Percentiles rank a stretch among this genome's conserved stretches.
Conservation (phyloP, 1,139 yeast genomes). For the Nakaseomyces kungkrabaensis region DNA sequence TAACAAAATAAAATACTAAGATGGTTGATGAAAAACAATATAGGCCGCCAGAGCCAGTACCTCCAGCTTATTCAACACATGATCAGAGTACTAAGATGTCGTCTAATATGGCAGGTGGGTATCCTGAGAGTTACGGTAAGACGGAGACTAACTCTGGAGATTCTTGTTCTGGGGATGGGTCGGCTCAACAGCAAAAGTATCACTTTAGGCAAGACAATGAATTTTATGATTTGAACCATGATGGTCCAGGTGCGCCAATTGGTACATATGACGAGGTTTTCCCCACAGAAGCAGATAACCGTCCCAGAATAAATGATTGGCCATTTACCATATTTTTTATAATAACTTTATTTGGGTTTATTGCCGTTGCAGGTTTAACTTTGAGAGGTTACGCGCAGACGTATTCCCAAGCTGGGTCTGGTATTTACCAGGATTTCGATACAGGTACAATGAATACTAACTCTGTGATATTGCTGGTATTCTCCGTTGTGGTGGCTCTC, state of each 20-base stretch:
- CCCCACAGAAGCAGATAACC: conserved; percentile 35
- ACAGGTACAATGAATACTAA: conserved; percentile 61
- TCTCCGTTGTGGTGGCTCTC: conserved; percentile 53
- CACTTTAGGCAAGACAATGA: conserved; percentile 24
- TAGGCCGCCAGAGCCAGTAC: conserved; percentile 12
- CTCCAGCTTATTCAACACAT: conserved; percentile 10
- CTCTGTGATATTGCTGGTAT: conserved; percentile 60
- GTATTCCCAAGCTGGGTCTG: conserved; percentile 49
- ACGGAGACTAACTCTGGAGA: conserved; percentile 1
- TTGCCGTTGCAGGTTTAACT: conserved; percentile 61
- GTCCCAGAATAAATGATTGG: conserved; percentile 64
- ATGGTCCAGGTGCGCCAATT: conserved; percentile 39
- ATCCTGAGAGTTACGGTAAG: conserved; percentile 1
- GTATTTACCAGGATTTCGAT: conserved; percentile 48
- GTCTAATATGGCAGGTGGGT: not conserved
- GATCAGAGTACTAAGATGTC: not conserved
- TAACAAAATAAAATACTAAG: not conserved
- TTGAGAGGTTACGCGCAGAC: conserved; percentile 52
- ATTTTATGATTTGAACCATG: conserved; percentile 25
- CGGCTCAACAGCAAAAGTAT: conserved; percentile 11
- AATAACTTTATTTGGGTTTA: conserved; percentile 55
- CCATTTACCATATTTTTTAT: conserved; percentile 59
- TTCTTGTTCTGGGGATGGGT: not conserved
- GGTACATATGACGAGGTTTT: conserved; percentile 47
- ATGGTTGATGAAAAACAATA: conserved; percentile 6